Base-by-base conservation (phyloP, 495 filamentous ascomycete species). In the Penicillium cinerascens region DNA sequence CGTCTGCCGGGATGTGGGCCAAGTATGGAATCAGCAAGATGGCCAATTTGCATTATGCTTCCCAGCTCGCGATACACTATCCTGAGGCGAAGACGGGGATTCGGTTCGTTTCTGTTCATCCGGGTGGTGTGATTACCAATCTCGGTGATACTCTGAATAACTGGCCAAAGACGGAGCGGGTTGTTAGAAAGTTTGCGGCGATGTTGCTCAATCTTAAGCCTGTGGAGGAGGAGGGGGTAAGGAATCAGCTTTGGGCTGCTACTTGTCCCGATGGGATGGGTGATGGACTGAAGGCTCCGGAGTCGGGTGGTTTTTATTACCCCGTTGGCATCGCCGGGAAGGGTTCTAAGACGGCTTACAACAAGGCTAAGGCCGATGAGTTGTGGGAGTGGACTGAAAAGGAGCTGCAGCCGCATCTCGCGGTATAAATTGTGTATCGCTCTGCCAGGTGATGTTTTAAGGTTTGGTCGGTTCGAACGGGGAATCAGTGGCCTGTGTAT, bases 381-480 rank as follows among this genome's bases (percentile, higher is more conserved):
- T 47, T 84, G 43, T 82, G 77, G 76, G 72, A 77, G 6, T 82
- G 75, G 77, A 82, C 80, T 52, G n/a, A 46, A 46, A 23, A 47
- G 50, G 6, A 44, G 29, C 16, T 47, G 44, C 9, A 33, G 8
- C 29, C 29, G 1, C 11, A 33, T 4, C 29, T 33, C 29, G 29
- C 10, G 8, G 29, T 13, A 10, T 33, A 33, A 15, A 13, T 33
- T 13, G 29, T 33, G 4, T 33, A 23, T 23, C 22, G 3, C 22
- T 23, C 22, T 23, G 22, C 22, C 22, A 23, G 22, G 2, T 23
- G 22, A 23, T 23, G 22, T 23, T 23, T 23, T 23, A 23, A n/a
- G n/a, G n/a, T n/a, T n/a, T n/a, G n/a, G n/a, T 23, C 22, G 22
- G 22, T 23, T 23, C 22, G 22, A 23, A 23, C 22, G 22, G n/a